Percentiles rank a stretch among this genome's conserved stretches.
Evolutionary conservation across 1,139 yeast species (phyloP).

Genomic region (Debaryomyces sp.): DNA sequence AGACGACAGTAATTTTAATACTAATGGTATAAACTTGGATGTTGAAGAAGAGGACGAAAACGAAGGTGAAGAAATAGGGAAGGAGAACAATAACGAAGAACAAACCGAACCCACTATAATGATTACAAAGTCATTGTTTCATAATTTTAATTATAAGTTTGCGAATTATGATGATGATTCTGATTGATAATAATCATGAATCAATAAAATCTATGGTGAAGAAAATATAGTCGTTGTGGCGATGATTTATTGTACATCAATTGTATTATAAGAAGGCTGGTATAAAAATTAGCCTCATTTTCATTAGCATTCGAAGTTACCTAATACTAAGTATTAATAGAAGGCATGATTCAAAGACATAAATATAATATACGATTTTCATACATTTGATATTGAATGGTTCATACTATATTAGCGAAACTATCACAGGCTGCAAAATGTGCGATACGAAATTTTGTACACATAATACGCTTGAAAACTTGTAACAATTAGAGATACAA

Average conservation of each 20-base stretch:
- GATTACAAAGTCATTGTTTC: slow-evolving; percentile 1
- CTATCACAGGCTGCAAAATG: background rate
- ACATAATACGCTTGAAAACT: too few species aligned
- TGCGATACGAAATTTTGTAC: background rate
- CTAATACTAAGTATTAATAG: background rate
- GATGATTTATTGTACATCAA: background rate
- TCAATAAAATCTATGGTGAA: background rate
- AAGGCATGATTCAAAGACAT: background rate
- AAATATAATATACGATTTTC: background rate
- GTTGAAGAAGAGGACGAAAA: background rate
- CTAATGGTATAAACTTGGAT: background rate
- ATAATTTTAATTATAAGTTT: slow-evolving; percentile 13
- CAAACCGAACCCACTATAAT: background rate
- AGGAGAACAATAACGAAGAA: background rate
- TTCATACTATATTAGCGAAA: too few species aligned
- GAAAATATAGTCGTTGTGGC: background rate
- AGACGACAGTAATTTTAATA: background rate
- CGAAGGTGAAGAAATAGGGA: background rate
- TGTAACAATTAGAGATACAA: too few species aligned
- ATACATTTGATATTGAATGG: background rate
- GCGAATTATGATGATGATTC: slow-evolving; percentile 10
- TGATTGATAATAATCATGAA: background rate
- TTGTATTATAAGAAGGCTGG: background rate
- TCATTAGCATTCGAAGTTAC: too few species aligned
- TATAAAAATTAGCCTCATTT: too few species aligned